These are phyloP conservation scores for Leccinum barrowsii DNA, from an alignment of 768 basidiomycete species.

Conservation along the genomic window DNA sequence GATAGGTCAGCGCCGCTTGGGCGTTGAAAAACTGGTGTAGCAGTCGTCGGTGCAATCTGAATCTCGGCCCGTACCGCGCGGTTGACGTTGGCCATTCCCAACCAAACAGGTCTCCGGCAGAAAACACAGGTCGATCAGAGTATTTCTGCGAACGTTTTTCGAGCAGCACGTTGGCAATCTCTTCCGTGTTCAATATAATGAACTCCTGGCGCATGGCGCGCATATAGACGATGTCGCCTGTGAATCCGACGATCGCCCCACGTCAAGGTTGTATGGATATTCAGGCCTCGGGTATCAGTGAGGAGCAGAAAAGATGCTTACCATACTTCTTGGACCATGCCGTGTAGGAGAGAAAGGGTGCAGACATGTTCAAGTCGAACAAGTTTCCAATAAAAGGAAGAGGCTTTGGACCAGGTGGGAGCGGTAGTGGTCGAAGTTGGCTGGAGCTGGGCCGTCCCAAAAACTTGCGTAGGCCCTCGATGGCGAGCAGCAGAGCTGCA, in stretches of 20 bases:
- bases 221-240: not conserved
- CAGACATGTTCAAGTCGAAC: not conserved
- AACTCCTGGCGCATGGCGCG: not conserved
- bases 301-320: not conserved
- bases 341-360: not conserved
- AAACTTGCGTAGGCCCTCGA: not conserved
- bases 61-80: constrained; percentile 17
- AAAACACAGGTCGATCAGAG: not conserved
- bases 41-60: constrained; percentile 9
- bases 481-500: not conserved
- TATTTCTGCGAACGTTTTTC: not conserved
- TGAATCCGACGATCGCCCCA: not conserved
- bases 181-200: not conserved
- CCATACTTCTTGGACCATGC: not conserved
- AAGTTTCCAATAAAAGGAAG: not conserved
- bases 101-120: constrained; percentile 8
- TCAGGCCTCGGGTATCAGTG: not conserved
- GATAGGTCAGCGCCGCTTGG: not conserved
- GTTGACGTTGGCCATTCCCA: constrained; percentile 11
- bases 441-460: not conserved
- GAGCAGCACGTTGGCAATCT: not conserved
- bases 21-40: constrained; percentile 20
- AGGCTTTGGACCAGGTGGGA: not conserved
- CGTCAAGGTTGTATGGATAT: not conserved
- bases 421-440: not conserved